A percentile compares a stretch with the other conserved stretches of the same genome.
Evolutionary conservation across 495 filamentous ascomycete genomes (phyloP).

Genomic region (Copromyces sp.): DNA sequence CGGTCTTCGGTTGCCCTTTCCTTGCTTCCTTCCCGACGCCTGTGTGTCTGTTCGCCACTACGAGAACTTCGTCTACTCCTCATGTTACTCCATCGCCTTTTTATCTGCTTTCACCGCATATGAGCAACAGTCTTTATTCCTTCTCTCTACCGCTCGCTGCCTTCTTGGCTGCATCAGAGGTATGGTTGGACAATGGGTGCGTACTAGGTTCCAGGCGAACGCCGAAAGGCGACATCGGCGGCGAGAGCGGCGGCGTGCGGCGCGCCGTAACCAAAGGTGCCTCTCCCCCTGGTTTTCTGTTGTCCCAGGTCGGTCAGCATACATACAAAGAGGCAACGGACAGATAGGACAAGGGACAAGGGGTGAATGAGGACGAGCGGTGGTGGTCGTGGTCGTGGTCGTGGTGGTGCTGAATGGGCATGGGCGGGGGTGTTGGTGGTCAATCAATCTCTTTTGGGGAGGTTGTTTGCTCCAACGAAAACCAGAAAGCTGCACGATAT

Average conservation of each 20-base stretch:
- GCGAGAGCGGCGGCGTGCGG: neutral
- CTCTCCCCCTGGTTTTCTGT: neutral
- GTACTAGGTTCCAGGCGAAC: neutral
- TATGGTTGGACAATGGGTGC: neutral
- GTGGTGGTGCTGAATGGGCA: neutral
- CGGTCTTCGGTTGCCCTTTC: neutral
- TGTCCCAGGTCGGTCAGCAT: neutral
- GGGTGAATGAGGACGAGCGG: neutral
- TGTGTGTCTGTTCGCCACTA: neutral
- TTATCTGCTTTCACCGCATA: neutral
- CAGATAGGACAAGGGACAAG: neutral
- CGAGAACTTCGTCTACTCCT: neutral
- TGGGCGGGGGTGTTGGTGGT: slow-evolving; percentile 4
- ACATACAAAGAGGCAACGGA: neutral
- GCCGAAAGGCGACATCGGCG: neutral
- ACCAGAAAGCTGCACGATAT: slow-evolving; percentile 13
- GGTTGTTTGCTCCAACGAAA: slow-evolving; percentile 9
- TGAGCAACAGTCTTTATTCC: neutral
- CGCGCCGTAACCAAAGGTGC: neutral
- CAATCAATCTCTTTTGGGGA: neutral
- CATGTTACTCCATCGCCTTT: neutral
- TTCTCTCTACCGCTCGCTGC: neutral
- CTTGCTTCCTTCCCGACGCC: neutral
- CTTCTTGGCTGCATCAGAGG: neutral
- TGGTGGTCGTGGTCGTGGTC: neutral